phyloP scores from a whole-genome alignment of 2,329 filamentous ascomycete genomes.

The Hypoxylon sp. region DNA sequence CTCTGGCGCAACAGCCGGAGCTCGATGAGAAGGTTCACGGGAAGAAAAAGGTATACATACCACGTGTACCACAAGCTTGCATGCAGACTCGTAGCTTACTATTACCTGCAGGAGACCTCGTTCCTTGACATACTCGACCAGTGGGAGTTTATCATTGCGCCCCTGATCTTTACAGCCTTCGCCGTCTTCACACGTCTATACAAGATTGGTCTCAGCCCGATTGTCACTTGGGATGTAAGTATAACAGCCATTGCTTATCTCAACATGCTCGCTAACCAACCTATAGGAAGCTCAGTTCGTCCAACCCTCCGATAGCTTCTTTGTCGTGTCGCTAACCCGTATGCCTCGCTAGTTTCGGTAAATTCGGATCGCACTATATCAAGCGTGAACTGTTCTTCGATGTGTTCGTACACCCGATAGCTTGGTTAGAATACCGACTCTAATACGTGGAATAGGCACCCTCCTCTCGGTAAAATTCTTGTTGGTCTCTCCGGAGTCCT shows the following conservation, averaged over 20 bases:
- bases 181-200: conserved; percentile 77
- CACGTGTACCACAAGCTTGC: conserved; percentile 10
- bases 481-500: conserved; percentile 96
- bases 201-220: conserved; percentile 77
- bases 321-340: conserved; percentile 50
- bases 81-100: conserved; percentile 33
- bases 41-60: conserved; percentile 69
- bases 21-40: conserved; percentile 71
- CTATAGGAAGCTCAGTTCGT: conserved; percentile 71
- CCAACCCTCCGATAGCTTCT: conserved; percentile 24
- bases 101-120: conserved; percentile 63
- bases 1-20: conserved; percentile 59
- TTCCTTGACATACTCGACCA: conserved; percentile 74
- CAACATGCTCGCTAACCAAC: conserved; percentile 38
- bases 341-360: conserved; percentile 77
- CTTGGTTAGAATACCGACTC: conserved; percentile 27
- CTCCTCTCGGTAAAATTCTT: conserved; percentile 97
- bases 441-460: conserved; percentile 63
- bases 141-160: conserved; percentile 74
- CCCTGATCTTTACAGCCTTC: conserved; percentile 72
- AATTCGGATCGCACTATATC: conserved; percentile 99
- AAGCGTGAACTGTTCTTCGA: conserved; percentile 99
- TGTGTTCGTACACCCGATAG: conserved; percentile 58
- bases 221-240: conserved; percentile 74
- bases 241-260: conserved; percentile 1